Percentiles rank a stretch among this genome's conserved stretches.
Evolutionary conservation across 371 early-diverging fungal species (phyloP).

Genomic region (Apophysomyces trapeziformis): DNA sequence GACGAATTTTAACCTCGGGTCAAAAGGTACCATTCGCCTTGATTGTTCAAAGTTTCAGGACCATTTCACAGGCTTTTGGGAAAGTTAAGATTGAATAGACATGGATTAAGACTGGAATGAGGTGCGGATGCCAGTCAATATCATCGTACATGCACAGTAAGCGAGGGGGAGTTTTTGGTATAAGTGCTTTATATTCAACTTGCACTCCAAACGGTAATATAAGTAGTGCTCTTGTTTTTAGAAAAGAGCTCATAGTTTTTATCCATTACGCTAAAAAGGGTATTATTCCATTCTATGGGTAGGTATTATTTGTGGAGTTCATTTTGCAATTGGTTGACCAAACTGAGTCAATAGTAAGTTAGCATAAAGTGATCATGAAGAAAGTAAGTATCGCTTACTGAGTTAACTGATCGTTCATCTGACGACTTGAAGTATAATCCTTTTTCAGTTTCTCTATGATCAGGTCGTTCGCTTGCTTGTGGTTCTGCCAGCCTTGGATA

Average conservation of each 20-base stretch:
- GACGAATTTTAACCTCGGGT: not conserved
- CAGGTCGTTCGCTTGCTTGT: constrained; percentile 20
- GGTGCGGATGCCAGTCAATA: not conserved
- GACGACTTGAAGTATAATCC: constrained; percentile 27
- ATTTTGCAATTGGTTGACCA: constrained; percentile 41
- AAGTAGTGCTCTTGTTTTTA: not conserved
- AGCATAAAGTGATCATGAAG: not conserved
- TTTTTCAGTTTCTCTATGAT: constrained; percentile 30
- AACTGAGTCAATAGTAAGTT: not conserved
- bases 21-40: constrained; percentile 8
- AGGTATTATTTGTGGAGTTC: constrained; percentile 27
- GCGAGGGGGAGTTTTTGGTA: no score
- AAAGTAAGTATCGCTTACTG: constrained; percentile 22
- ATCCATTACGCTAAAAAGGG: constrained; percentile 5
- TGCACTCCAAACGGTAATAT: no score
- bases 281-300: constrained; percentile 9
- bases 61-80: constrained; percentile 1
- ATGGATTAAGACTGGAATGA: not conserved
- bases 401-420: constrained; percentile 42
- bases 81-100: not conserved
- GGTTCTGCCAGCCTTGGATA: constrained; percentile 31
- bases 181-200: no score
- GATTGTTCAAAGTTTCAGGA: constrained; percentile 8
- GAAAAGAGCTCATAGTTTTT: not conserved
- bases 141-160: no score